Percentiles rank a stretch among this genome's conserved stretches.
These are phyloP conservation scores for Globisporangium ultimum DNA, from an alignment of 352 stramenopile species.

Conservation along the genomic window DNA sequence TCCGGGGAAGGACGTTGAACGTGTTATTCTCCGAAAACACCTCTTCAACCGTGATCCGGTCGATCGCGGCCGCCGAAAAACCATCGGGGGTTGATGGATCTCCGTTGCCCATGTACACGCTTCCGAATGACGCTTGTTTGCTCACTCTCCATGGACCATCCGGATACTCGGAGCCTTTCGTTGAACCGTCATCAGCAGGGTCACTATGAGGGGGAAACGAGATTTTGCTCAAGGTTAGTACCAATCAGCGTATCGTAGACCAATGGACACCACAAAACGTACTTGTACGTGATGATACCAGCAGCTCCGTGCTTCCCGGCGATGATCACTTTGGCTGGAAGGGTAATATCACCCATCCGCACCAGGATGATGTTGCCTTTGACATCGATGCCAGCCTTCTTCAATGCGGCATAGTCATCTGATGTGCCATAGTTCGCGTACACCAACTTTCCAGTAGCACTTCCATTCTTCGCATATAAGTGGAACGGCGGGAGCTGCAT, in stretches of 20 bases:
- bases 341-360: conserved; percentile 56
- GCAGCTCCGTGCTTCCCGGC: conserved; percentile 55
- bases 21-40: conserved; percentile 82
- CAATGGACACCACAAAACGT: conserved; percentile 13
- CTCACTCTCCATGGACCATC: conserved; percentile 67
- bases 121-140: conserved; percentile 56
- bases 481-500: conserved; percentile 60
- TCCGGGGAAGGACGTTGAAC: conserved; percentile 70
- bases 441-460: conserved; percentile 46
- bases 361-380: conserved; percentile 53
- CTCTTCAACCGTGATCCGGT: conserved; percentile 72
- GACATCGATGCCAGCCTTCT: conserved; percentile 45
- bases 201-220: conserved; percentile 32
- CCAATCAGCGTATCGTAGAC: no score
- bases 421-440: conserved; percentile 76
- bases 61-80: conserved; percentile 46
- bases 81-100: conserved; percentile 76
- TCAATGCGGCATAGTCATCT: conserved; percentile 60
- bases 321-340: conserved; percentile 69
- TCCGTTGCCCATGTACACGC: conserved; percentile 83
- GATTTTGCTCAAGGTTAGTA: no score
- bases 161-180: conserved; percentile 47
- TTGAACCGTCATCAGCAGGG: conserved; percentile 53
- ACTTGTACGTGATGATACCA: conserved; percentile 78
- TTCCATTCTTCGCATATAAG: conserved; percentile 80